Evolutionary conservation across 192 early-diverging fungal genomes (phyloP).

Genomic region (Coemansia sp.): DNA sequence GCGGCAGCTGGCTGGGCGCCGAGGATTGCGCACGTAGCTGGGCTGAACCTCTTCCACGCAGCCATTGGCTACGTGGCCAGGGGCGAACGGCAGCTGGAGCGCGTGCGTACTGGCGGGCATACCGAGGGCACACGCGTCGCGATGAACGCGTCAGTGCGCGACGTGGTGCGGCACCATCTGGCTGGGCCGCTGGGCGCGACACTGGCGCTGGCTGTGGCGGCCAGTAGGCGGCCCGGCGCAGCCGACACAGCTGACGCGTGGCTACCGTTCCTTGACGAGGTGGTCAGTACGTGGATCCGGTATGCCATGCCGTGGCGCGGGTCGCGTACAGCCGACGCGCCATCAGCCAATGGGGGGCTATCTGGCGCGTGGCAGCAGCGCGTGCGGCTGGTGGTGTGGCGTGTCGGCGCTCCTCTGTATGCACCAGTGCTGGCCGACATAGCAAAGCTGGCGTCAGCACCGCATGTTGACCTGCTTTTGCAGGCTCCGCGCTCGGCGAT

Average conservation of each 20-base stretch:
- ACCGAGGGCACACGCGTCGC: constrained; percentile 7
- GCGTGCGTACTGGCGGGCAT: background rate
- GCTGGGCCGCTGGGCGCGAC: constrained; percentile 13
- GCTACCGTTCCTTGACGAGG: constrained; percentile 29
- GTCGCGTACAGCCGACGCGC: background rate
- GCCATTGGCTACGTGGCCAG: constrained; percentile 28
- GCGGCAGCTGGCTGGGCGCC: background rate
- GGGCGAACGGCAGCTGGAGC: constrained; percentile 47
- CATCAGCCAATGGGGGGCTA: background rate
- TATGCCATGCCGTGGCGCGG: constrained; percentile 45
- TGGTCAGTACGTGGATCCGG: constrained; percentile 32
- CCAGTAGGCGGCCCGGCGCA: constrained; percentile 13
- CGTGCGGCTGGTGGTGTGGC: constrained; percentile 32
- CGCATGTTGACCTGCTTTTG: constrained; percentile 25
- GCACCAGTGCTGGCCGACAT: constrained; percentile 27
- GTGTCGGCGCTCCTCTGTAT: constrained; percentile 29
- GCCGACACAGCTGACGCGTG: constrained; percentile 28
- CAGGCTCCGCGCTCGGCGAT: constrained; percentile 11
- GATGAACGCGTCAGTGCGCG: constrained; percentile 37
- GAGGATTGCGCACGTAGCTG: constrained; percentile 15
- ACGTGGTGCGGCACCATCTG: constrained; percentile 21
- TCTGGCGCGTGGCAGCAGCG: constrained; percentile 32
- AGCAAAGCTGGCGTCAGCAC: constrained; percentile 11
- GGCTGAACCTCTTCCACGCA: constrained; percentile 30
- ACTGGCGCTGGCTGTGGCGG: constrained; percentile 20